Base-by-base conservation (phyloP, 768 basidiomycete species). In the Xerocomellus dryophilus region DNA sequence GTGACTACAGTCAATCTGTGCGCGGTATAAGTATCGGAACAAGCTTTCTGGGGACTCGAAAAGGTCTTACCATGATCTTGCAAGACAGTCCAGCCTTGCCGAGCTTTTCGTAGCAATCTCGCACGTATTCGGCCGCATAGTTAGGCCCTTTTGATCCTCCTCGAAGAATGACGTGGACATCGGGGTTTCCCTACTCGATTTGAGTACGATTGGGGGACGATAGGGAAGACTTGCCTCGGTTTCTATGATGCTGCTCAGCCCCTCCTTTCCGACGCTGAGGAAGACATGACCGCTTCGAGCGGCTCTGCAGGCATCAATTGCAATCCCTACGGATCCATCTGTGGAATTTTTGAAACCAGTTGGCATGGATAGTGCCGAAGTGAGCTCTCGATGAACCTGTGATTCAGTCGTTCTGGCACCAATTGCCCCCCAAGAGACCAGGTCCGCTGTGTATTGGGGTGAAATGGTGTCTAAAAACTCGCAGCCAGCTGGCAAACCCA, bases 301-400 rank as follows among this genome's bases (percentile, higher is more conserved):
- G 15, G 96, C 91, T 34, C 94, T 83, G 73, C 95, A 98, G 3
- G 96, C 96, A 71, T 99, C 95, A 42, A 98, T 81, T 0, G 97
- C 95, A 59, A 98, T 90, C 45, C 85, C 83, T 40, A 96, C 82
- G 27, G 85, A 86, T 36, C 97, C 97, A 62, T 98, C 97, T 2
- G 96, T 98, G 11, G 91, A 91, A 65, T 99, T 99, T 75, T 99
- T 99, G 84, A 99, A 98, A 8, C 97, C 97, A 5, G 94, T 93
- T 3, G 91, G 89, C 90, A 96, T 93, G 15, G 90, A 92, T n/a
- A 96, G 76, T 2, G 86, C 90, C 6, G 86, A 89, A 10, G 84
- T 83, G 15, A 96, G 78, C 71, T 96, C 93, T 43, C 93, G 86
- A 67, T 96, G 93, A 15, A 96, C 91, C 68, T 96, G 88, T 5